phyloP scores from a whole-genome alignment of 2,329 filamentous ascomycete species.

The Chaetomium sp. region DNA sequence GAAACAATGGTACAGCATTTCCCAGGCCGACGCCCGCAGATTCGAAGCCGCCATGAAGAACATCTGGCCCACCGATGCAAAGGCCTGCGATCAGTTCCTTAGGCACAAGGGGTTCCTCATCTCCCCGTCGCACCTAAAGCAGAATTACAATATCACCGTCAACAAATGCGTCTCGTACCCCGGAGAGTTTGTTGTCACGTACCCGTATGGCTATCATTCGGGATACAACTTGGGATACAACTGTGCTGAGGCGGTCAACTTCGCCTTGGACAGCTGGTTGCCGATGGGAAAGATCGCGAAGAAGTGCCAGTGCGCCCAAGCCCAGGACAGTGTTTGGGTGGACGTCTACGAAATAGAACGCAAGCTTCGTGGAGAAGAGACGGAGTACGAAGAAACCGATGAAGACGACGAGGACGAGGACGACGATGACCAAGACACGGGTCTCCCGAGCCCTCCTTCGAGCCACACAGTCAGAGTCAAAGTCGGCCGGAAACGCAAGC shows the following conservation, averaged over 20 bases:
- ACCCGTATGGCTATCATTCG: conserved; percentile 97
- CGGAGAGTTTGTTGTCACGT: conserved; percentile 97
- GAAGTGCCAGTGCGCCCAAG: conserved; percentile 92
- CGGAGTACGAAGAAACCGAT: conserved; percentile 78
- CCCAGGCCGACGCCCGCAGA: conserved; percentile 86
- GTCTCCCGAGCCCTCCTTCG: conserved; percentile 76
- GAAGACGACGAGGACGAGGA: conserved; percentile 69
- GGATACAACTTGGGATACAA: conserved; percentile 98
- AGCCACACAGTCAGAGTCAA: conserved; percentile 72
- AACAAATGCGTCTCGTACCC: conserved; percentile 95
- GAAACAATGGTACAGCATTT: conserved; percentile 99
- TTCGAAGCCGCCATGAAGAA: conserved; percentile 96
- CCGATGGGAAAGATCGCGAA: conserved; percentile 94
- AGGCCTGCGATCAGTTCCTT: conserved; percentile 93
- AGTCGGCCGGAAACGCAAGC: conserved; percentile 70
- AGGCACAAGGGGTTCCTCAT: conserved; percentile 98
- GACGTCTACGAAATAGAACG: conserved; percentile 95
- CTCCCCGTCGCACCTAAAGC: conserved; percentile 82
- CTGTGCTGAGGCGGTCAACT: conserved; percentile 98
- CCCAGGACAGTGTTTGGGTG: conserved; percentile 97
- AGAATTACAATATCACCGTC: conserved; percentile 91
- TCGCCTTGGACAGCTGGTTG: conserved; percentile 92
- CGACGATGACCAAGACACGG: conserved; percentile 65
- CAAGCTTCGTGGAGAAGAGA: conserved; percentile 85
- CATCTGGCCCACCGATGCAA: conserved; percentile 92